These are phyloP conservation scores for Cercospora sp. DNA, from an alignment of 2,329 filamentous ascomycete species.

Conservation along the genomic window DNA sequence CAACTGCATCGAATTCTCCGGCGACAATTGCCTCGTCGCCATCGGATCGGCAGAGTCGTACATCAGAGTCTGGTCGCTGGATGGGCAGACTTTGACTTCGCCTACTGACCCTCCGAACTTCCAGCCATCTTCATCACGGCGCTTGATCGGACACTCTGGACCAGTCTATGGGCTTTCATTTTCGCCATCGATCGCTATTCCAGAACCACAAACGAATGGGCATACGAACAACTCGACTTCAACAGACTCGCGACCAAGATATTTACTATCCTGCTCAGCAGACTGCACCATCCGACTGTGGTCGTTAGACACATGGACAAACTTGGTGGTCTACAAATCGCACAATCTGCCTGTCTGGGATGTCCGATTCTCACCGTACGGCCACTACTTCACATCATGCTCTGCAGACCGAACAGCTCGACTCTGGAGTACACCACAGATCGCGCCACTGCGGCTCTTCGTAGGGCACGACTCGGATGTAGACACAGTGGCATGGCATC, in stretches of 20 bases:
- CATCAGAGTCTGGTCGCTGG: conserved; percentile 89
- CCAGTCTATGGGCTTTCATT: conserved; percentile 90
- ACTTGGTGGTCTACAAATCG: conserved; percentile 88
- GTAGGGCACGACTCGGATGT: conserved; percentile 92
- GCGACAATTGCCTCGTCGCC: conserved; percentile 83
- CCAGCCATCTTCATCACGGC: conserved; percentile 65
- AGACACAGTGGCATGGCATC: conserved; percentile 90
- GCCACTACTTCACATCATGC: conserved; percentile 89
- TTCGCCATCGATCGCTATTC: conserved; percentile 64
- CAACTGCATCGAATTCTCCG: conserved; percentile 93
- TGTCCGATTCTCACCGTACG: conserved; percentile 85
- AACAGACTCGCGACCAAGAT: conserved; percentile 63
- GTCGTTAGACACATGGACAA: conserved; percentile 90
- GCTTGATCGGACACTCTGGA: conserved; percentile 82
- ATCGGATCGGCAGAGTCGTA: conserved; percentile 92
- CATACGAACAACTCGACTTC: conserved; percentile 41
- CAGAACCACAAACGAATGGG: conserved; percentile 36
- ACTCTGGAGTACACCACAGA: conserved; percentile 90
- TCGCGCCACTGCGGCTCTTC: conserved; percentile 82
- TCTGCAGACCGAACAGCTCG: conserved; percentile 89
- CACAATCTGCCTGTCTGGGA: conserved; percentile 90
- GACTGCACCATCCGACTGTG: conserved; percentile 89
- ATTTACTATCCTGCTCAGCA: conserved; percentile 82
- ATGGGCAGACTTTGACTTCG: conserved; percentile 77
- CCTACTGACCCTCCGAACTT: conserved; percentile 63